These are phyloP conservation scores for Barnettozyma wickerhamii DNA, from an alignment of 805 yeast species.

Conservation along the genomic window DNA sequence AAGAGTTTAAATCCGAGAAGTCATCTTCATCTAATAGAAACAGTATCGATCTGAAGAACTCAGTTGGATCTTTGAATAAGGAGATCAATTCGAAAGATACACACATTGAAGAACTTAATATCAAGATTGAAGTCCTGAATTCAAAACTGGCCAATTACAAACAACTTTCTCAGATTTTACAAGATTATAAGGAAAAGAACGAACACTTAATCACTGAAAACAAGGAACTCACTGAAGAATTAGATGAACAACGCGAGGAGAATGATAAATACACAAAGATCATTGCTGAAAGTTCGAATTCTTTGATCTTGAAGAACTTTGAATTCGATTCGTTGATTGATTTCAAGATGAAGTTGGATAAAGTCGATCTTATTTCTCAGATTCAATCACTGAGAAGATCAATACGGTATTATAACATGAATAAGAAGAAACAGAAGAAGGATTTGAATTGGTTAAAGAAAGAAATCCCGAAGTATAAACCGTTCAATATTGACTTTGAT, in stretches of 20 bases:
- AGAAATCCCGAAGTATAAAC: slow-evolving; percentile 10
- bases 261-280: slow-evolving; percentile 16
- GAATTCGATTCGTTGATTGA: slow-evolving; percentile 31
- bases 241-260: slow-evolving; percentile 17
- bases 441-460: slow-evolving; percentile 10
- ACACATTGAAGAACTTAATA: slow-evolving; percentile 37
- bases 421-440: background rate
- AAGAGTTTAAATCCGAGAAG: no score
- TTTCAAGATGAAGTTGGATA: slow-evolving; percentile 31
- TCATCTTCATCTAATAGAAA: background rate
- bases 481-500: slow-evolving; percentile 1
- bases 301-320: slow-evolving; percentile 23
- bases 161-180: slow-evolving; percentile 26
- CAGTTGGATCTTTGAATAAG: background rate
- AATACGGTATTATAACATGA: slow-evolving; percentile 7
- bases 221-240: slow-evolving; percentile 9
- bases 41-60: background rate
- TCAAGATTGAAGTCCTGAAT: slow-evolving; percentile 43
- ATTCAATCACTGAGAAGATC: slow-evolving; percentile 37
- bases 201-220: slow-evolving; percentile 13
- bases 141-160: slow-evolving; percentile 35
- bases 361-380: slow-evolving; percentile 40
- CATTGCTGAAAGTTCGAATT: slow-evolving; percentile 17
- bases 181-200: slow-evolving; percentile 22
- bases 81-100: slow-evolving; percentile 10